Conservation (phyloP, 805 yeast species). For the Wickerhamomyces rabaulensis region DNA sequence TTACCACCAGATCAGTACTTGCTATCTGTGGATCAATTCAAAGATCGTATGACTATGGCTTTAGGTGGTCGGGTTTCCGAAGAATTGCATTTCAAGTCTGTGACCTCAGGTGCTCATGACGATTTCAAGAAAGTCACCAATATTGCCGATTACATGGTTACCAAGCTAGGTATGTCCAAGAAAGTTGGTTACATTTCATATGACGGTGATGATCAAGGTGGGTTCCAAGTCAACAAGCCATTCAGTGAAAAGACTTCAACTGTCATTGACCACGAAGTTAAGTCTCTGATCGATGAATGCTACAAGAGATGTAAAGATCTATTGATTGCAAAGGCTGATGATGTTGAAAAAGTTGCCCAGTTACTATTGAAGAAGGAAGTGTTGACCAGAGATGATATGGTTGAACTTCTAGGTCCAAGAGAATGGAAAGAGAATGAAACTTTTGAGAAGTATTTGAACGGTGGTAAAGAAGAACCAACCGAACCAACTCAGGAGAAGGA, state of each 20-base stretch:
- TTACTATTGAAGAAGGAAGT: conserved; percentile 84
- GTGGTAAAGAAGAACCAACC: conserved; percentile 7
- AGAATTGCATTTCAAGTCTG: conserved; percentile 86
- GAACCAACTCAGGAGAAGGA: background rate
- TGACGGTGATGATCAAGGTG: conserved; percentile 38
- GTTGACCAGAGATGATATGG: conserved; percentile 91
- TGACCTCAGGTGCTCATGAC: conserved; percentile 93
- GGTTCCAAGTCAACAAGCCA: conserved; percentile 57
- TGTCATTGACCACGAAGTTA: conserved; percentile 77
- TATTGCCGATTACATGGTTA: conserved; percentile 91
- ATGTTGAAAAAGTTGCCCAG: conserved; percentile 82
- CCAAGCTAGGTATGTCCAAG: conserved; percentile 84
- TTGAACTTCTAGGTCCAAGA: conserved; percentile 80
- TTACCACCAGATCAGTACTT: conserved; percentile 89
- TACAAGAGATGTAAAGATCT: conserved; percentile 67
- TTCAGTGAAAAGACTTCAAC: conserved; percentile 85
- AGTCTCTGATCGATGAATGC: conserved; percentile 70
- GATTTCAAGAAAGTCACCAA: conserved; percentile 94
- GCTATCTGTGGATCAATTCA: conserved; percentile 68
- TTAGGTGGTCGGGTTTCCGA: conserved; percentile 96
- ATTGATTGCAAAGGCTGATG: conserved; percentile 62
- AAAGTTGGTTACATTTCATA: conserved; percentile 74
- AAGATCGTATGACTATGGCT: conserved; percentile 93
- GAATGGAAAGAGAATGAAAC: conserved; percentile 94
- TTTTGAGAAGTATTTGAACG: conserved; percentile 65